These are phyloP conservation scores for Geum urbanum DNA, from an alignment of 306 rosid species.

Conservation along the genomic window DNA sequence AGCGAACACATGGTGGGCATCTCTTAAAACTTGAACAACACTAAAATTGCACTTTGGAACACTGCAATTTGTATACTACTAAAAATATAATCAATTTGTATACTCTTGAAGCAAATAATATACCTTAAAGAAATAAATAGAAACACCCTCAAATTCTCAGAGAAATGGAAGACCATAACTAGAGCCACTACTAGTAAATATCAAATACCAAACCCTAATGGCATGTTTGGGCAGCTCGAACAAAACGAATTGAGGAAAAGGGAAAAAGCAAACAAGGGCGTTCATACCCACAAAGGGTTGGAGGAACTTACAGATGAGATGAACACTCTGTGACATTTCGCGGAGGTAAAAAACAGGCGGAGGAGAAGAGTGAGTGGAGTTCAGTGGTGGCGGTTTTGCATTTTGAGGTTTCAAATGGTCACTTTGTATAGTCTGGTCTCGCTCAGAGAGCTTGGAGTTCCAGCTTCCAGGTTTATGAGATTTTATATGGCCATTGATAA, in stretches of 20 bases:
- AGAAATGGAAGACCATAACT: background rate
- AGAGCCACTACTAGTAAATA: background rate
- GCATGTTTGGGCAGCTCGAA: background rate
- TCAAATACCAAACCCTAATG: conserved; percentile 17
- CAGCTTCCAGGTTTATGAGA: background rate
- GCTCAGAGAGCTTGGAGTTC: background rate
- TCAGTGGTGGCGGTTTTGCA: conserved; percentile 38
- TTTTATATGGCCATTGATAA: conserved; percentile 37
- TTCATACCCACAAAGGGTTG: background rate
- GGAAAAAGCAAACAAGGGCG: conserved; percentile 11
- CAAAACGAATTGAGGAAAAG: background rate
- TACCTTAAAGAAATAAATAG: background rate
- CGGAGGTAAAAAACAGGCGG: background rate
- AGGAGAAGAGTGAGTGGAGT: background rate
- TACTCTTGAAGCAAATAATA: background rate
- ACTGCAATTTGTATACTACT: background rate
- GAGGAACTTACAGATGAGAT: conserved; percentile 43
- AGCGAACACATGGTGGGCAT: conserved; percentile 25
- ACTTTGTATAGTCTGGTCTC: background rate
- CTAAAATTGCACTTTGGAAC: background rate
- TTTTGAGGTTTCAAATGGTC: conserved; percentile 5
- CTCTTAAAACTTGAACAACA: background rate
- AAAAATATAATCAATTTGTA: background rate
- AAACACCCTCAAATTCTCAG: background rate
- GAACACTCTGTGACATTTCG: conserved; percentile 54